Conservation (phyloP, 176 grass and related monocot species). For the Lolium perenne region DNA sequence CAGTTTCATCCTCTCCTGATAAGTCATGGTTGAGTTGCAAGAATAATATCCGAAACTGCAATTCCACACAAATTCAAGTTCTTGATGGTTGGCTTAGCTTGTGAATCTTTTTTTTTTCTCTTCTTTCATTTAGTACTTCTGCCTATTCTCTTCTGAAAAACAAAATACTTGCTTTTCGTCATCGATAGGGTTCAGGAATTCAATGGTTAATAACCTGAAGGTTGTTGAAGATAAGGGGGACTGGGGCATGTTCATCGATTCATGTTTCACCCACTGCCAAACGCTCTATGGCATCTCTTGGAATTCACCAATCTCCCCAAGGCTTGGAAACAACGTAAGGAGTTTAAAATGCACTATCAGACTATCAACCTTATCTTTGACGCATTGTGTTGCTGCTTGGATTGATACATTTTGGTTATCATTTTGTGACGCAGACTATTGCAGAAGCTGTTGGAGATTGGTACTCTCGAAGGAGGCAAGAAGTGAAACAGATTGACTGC, state of each 20-base stretch:
- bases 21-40: conserved; percentile 56
- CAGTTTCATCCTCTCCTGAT: conserved; percentile 29
- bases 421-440: neutral
- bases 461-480: neutral
- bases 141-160: neutral
- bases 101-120: neutral
- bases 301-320: conserved; percentile 48
- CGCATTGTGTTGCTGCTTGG: neutral
- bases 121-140: neutral
- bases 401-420: neutral
- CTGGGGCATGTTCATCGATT: conserved; percentile 73
- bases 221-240: conserved; percentile 39
- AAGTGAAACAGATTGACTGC: neutral
- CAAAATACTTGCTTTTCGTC: neutral
- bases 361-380: neutral
- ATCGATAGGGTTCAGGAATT: conserved; percentile 48
- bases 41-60: conserved; percentile 49
- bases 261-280: conserved; percentile 81
- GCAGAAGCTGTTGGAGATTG: neutral
- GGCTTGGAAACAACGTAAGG: conserved; percentile 50
- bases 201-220: conserved; percentile 51
- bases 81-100: conserved; percentile 49
- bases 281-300: conserved; percentile 46
- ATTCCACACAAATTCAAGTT: conserved; percentile 50
- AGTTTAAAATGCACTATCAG: neutral